Base-by-base conservation (phyloP, 1,139 yeast species). In the Geotrichum phurueaensis region DNA sequence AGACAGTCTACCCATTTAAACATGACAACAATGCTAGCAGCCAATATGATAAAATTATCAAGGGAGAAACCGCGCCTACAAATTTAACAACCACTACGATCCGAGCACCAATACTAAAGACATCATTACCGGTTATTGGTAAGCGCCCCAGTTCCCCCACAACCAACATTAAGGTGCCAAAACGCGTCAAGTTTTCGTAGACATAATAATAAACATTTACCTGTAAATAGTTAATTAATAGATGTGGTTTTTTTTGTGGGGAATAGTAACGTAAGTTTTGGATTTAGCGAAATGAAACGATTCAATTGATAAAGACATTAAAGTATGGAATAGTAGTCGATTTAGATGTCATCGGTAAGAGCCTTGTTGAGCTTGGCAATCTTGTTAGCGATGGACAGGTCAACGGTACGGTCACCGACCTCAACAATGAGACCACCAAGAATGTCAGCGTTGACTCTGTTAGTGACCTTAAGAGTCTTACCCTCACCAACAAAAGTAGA, bases 341-440 rank as follows among this genome's bases (percentile, higher is more conserved):
- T 48, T 61, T 61, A 61, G 56, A 59, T 52, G 56, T 61, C 63
- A 54, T 91, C 97, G 71, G 83, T 81, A 76, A 94, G 85, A 71
- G 89, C 84, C 78, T 88, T 85, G 87, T 95, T 94, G 79, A 92
- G 86, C 79, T 84, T 89, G 75, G 88, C 81, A 74, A 94, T 85
- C 83, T 87, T 91, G 73, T 89, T 78, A 64, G 94, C 81, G 70
- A 94, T 85, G 64, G 96, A 87, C 76, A 94, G 84, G 78, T 94
- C 99, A 70, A 91, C 96, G 66, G 98, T 92, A 78, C 87, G 89
- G 81, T 94, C 99, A 74, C 95, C 97, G 71, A 94, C 92, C 78
- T 92, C 97, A 64, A 94, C 97, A 69, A 95, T 80, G 76, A 94
- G 84, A 71, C 99, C 99, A 73, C 99, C 99, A 75, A 89, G 83